Evolutionary conservation across 768 basidiomycete genomes (phyloP).

Genomic region (Trametes cubensis): DNA sequence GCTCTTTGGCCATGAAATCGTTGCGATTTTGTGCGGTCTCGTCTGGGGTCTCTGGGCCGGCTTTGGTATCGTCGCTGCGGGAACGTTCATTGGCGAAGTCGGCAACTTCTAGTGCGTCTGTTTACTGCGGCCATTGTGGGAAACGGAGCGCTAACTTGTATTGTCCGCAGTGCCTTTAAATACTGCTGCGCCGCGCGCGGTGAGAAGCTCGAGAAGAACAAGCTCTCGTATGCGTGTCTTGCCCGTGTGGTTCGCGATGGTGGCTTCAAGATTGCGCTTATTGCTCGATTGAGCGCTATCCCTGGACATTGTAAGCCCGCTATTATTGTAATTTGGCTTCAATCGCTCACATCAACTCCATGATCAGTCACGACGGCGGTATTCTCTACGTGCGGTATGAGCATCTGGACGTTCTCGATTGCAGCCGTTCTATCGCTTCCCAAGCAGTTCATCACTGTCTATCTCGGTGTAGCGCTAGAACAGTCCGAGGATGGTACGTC

Average conservation of each 20-base stretch:
- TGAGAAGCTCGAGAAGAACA: slow-evolving; percentile 58
- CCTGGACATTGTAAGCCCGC: slow-evolving; percentile 76
- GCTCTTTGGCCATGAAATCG: slow-evolving; percentile 92
- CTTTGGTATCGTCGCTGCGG: slow-evolving; percentile 83
- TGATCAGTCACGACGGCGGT: slow-evolving; percentile 79
- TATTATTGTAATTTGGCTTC: background rate
- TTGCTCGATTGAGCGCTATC: slow-evolving; percentile 79
- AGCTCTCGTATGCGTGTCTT: slow-evolving; percentile 51
- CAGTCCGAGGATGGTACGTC: slow-evolving; percentile 38
- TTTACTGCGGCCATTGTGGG: too few species aligned
- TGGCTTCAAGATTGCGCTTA: slow-evolving; percentile 81
- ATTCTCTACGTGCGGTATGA: slow-evolving; percentile 89
- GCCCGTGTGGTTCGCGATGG: slow-evolving; percentile 76
- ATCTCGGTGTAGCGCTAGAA: slow-evolving; percentile 82
- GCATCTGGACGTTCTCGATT: slow-evolving; percentile 70
- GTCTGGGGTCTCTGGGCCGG: slow-evolving; percentile 90
- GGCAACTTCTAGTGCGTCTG: slow-evolving; percentile 80
- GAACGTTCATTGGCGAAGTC: slow-evolving; percentile 83
- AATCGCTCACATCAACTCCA: slow-evolving; percentile 11
- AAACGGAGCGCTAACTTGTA: background rate
- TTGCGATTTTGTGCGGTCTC: slow-evolving; percentile 84
- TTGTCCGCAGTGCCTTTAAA: slow-evolving; percentile 68
- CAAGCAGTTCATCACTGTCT: slow-evolving; percentile 91
- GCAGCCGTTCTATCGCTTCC: slow-evolving; percentile 85
- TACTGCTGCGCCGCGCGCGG: slow-evolving; percentile 76